A percentile compares a stretch with the other conserved stretches of the same genome.
Evolutionary conservation across 2,329 filamentous ascomycete genomes (phyloP).

Genomic region (Sclerotinia sclerotiorum): DNA sequence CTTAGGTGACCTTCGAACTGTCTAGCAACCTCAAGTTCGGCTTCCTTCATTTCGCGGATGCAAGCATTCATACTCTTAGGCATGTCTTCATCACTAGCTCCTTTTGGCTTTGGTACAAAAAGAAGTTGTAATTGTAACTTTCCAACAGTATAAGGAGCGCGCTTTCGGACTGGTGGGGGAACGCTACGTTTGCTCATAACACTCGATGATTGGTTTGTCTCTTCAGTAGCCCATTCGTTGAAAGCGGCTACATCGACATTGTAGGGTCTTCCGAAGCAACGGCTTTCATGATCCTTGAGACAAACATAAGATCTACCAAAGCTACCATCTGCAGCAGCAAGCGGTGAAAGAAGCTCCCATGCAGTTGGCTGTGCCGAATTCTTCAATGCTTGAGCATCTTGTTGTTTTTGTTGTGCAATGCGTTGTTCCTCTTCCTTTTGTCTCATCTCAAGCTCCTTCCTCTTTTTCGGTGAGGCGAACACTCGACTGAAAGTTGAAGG

Average conservation of each 20-base stretch:
- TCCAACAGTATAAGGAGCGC: conserved; percentile 94
- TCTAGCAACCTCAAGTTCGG: conserved; percentile 74
- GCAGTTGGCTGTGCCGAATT: conserved; percentile 65
- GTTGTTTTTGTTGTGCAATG: conserved; percentile 58
- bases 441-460: conserved; percentile 86
- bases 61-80: conserved; percentile 99
- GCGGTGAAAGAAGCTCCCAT: conserved; percentile 82
- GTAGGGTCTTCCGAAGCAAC: conserved; percentile 85
- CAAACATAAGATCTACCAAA: conserved; percentile 94
- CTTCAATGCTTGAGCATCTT: conserved; percentile 64
- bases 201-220: conserved; percentile 73
- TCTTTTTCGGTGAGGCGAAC: conserved; percentile 93
- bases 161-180: conserved; percentile 67
- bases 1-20: conserved; percentile 88
- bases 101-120: conserved; percentile 90
- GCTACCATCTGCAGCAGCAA: conserved; percentile 88
- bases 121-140: conserved; percentile 92
- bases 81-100: conserved; percentile 88
- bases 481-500: conserved; percentile 87
- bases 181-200: conserved; percentile 86
- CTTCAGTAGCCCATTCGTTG: conserved; percentile 97
- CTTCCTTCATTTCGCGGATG: conserved; percentile 87
- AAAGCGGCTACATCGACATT: conserved; percentile 90
- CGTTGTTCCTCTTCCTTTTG: conserved; percentile 82
- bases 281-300: conserved; percentile 85